These are phyloP conservation scores for Wickerhamiella galacta DNA, from an alignment of 805 yeast species.

Conservation along the genomic window DNA sequence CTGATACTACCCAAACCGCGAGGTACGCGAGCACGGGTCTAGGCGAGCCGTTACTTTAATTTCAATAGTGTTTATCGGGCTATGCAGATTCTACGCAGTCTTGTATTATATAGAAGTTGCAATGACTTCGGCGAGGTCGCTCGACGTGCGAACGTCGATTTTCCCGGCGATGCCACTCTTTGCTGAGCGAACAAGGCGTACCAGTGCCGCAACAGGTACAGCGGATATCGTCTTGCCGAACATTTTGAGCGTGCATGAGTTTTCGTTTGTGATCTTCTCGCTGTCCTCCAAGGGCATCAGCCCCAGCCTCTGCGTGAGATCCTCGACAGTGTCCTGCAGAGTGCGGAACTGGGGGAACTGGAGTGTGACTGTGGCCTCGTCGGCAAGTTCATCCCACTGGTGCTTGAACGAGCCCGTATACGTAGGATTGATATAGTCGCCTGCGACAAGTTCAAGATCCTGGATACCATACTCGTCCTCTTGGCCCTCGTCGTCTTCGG, in stretches of 20 bases:
- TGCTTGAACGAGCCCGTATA: slow-evolving; percentile 61
- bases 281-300: slow-evolving; percentile 62
- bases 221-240: slow-evolving; percentile 50
- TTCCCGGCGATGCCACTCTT: slow-evolving; percentile 31
- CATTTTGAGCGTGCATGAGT: slow-evolving; percentile 59
- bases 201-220: slow-evolving; percentile 28
- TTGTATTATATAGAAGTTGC: slow-evolving; percentile 20
- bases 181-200: slow-evolving; percentile 29
- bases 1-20: not conserved
- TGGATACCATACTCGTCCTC: slow-evolving; percentile 89
- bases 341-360: slow-evolving; percentile 34
- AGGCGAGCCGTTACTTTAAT: too few species aligned
- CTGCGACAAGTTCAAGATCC: slow-evolving; percentile 53
- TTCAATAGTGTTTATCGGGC: too few species aligned
- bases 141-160: slow-evolving; percentile 28
- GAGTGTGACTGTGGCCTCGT: slow-evolving; percentile 48
- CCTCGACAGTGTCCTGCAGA: slow-evolving; percentile 40
- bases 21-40: not conserved
- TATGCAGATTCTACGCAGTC: too few species aligned
- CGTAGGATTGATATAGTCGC: slow-evolving; percentile 68
- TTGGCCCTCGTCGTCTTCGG: slow-evolving; percentile 64
- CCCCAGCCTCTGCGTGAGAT: slow-evolving; percentile 36
- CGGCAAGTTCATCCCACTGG: slow-evolving; percentile 52
- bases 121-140: slow-evolving; percentile 33
- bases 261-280: slow-evolving; percentile 38